phyloP scores from a whole-genome alignment of 257 asterid genomes.

The Sherardia arvensis region DNA sequence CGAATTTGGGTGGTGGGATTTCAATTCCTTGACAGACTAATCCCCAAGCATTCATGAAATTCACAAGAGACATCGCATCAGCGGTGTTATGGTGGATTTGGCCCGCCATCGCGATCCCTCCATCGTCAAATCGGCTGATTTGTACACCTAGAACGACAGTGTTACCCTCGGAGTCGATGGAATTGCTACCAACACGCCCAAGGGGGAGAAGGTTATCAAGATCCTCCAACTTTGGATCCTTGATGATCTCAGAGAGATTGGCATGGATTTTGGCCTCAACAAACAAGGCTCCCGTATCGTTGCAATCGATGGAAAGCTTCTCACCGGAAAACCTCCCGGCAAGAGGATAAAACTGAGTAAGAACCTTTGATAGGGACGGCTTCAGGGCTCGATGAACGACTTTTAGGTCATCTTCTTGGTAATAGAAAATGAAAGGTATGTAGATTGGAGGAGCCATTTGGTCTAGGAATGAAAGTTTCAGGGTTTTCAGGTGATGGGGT shows the following conservation, averaged over 20 bases:
- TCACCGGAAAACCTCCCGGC: slow-evolving; percentile 23
- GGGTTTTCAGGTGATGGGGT: slow-evolving; percentile 18
- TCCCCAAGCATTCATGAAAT: slow-evolving; percentile 37
- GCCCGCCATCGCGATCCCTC: slow-evolving; percentile 25
- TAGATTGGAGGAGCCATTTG: slow-evolving; percentile 25
- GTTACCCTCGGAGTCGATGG: background rate
- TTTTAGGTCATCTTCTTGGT: slow-evolving; percentile 6
- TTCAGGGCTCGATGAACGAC: slow-evolving; percentile 13
- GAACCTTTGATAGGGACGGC: slow-evolving; percentile 24
- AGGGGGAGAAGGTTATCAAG: background rate
- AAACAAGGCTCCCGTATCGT: slow-evolving; percentile 29
- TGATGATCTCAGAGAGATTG: slow-evolving; percentile 3
- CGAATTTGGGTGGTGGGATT: background rate
- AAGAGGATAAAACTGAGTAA: slow-evolving; percentile 27
- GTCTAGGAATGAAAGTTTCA: slow-evolving; percentile 28
- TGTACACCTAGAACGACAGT: slow-evolving; percentile 21
- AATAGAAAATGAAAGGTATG: slow-evolving; percentile 30
- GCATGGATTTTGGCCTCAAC: slow-evolving; percentile 21
- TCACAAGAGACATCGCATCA: slow-evolving; percentile 27
- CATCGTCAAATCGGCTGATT: slow-evolving; percentile 25
- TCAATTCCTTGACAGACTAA: slow-evolving; percentile 1
- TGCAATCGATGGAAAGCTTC: slow-evolving; percentile 22
- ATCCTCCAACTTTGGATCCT: slow-evolving; percentile 4
- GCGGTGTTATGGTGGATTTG: slow-evolving; percentile 27
- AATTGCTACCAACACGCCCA: background rate